These are phyloP conservation scores for Colletotrichum spaethianum DNA, from an alignment of 2,329 filamentous ascomycete genomes.

Conservation along the genomic window DNA sequence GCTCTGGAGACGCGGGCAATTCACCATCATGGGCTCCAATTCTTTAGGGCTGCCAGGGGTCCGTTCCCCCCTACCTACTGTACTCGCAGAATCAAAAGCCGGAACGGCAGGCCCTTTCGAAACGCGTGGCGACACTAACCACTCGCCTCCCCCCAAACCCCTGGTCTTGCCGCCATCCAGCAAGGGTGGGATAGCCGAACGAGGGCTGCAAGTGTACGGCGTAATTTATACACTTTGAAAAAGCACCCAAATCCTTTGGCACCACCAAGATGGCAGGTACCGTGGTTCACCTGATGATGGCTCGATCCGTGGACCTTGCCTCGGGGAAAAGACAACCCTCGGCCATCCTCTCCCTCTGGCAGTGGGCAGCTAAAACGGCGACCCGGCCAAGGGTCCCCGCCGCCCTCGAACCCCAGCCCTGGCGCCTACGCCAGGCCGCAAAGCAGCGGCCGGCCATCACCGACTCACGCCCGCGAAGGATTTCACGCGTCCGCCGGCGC, in stretches of 20 bases:
- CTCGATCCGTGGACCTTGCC: background rate
- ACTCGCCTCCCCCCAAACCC: background rate
- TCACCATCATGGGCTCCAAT: background rate
- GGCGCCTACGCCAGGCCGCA: background rate
- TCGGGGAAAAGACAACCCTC: background rate
- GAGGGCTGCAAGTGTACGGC: background rate
- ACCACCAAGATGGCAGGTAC: background rate
- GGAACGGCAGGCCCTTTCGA: background rate
- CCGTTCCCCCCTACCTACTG: no score
- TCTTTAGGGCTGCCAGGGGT: conserved; percentile 15
- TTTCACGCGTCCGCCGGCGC: background rate
- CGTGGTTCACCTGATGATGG: background rate
- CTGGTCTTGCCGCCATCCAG: background rate
- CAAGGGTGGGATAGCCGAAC: background rate
- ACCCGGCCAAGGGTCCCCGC: background rate
- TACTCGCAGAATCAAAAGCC: background rate
- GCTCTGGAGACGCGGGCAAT: background rate
- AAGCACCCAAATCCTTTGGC: background rate
- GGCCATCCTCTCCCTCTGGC: background rate
- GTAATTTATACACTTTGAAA: conserved; percentile 8
- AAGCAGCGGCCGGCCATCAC: background rate
- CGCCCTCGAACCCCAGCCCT: background rate
- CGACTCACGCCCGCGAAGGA: conserved; percentile 1
- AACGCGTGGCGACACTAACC: background rate
- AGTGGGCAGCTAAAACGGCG: background rate